Base-by-base conservation (phyloP, 331 rosid species). In the Quercus lobata region DNA sequence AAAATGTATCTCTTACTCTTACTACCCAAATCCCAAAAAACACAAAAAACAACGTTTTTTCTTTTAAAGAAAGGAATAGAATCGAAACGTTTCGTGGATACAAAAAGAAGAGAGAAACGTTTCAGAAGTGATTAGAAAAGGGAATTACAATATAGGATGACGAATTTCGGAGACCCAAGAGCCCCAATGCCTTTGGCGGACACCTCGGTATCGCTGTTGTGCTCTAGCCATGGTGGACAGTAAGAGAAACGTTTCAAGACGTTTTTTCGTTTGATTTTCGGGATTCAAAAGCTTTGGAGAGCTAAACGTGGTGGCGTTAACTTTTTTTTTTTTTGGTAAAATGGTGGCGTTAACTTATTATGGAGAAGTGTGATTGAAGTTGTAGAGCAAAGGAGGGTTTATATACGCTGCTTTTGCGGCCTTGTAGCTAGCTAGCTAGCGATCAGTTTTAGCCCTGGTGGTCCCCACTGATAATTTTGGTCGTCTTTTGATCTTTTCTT, bases 161-260 rank as follows among this genome's bases (percentile, higher is more conserved):
- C 97, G 96, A 76, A 94, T 94, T 79, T 94, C 97, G 16, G 98
- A 94, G 87, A 94, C 98, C 98, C 98, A 94, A 27, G 98, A 94
- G 53, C 97, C 98, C 98, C 98, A 94, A 3, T 94, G 97, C 78
- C 98, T 87, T 62, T 92, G 97, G 17, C 98, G 89, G 3, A 94
- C 98, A 18, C 98, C 98, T 8, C 98, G 86, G 77, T 85, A 94
- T 27, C 96, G 92, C 65, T 90, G 92, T 58, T 92, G 98, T 57
- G 94, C 84, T 79, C 97, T 92, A 2, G 92, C 91, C 98, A 94
- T 94, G 86, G 86, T 61, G 74, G 27, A 35, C 22, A 4, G 11
- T 80, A 30, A 14, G 7, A 34, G 68, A 80, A 79, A 65, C 35
- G 85, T 79, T 77, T 83, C 71, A 65, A 49, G 44, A 54, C 30